A percentile compares a stretch with the other conserved stretches of the same genome.
Evolutionary conservation across 2,329 filamentous ascomycete species (phyloP).

Genomic region (Salinomyces thailandicus): DNA sequence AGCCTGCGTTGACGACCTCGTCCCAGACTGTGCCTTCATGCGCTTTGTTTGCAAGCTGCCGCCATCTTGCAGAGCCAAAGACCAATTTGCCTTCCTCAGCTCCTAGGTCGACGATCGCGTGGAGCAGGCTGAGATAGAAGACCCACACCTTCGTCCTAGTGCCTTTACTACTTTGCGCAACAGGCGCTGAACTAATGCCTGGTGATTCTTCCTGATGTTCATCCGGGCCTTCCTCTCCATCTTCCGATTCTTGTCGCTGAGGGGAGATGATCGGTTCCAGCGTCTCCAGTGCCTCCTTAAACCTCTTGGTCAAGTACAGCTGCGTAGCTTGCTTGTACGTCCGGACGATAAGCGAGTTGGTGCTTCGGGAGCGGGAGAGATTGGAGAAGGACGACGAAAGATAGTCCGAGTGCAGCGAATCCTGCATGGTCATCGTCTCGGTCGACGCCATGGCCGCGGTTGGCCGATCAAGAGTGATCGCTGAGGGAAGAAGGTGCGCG

Average conservation of each 20-base stretch:
- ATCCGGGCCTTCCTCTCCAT: constrained; percentile 14
- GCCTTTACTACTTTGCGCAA: constrained; percentile 67
- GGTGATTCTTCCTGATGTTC: constrained; percentile 7
- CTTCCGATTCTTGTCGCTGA: constrained; percentile 6
- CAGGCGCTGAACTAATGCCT: constrained; percentile 46
- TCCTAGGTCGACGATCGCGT: constrained; percentile 80
- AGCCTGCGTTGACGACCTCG: constrained; percentile 76
- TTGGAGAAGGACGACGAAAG: constrained; percentile 61
- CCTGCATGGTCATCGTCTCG: constrained; percentile 38
- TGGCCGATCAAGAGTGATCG: neutral
- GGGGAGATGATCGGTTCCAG: constrained; percentile 66
- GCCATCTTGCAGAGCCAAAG: constrained; percentile 81
- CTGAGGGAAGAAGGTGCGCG: neutral
- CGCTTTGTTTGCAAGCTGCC: constrained; percentile 68
- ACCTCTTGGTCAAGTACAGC: constrained; percentile 83
- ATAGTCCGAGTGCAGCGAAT: constrained; percentile 45
- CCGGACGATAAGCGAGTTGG: constrained; percentile 69
- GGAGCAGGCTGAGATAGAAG: constrained; percentile 85
- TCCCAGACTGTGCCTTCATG: constrained; percentile 91
- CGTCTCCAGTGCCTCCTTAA: constrained; percentile 79
- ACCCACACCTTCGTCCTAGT: constrained; percentile 95
- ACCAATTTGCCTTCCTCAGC: constrained; percentile 79
- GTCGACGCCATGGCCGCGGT: constrained; percentile 19
- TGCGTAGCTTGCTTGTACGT: constrained; percentile 90
- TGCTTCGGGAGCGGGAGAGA: constrained; percentile 55